Base-by-base conservation (phyloP, 208 protist genomes). In the Acanthamoeba royreba region DNA sequence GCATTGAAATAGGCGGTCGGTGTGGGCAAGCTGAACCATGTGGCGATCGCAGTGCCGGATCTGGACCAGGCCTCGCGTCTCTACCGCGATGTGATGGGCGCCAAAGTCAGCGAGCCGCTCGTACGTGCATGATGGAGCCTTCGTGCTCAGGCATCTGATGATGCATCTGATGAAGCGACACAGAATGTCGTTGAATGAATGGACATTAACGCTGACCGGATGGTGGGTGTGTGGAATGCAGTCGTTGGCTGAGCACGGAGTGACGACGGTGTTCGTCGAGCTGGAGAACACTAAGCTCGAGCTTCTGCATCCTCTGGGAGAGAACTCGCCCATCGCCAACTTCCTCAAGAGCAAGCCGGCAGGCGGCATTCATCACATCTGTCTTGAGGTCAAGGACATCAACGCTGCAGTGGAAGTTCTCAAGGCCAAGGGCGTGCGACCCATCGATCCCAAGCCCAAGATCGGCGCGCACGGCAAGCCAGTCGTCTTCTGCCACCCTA, bases 401-500 rank as follows among this genome's bases (percentile, higher is more conserved):
- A 1, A 95, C 77, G 72, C 83, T 11, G 96, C 98, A 5, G 96
- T 98, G 28, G 92, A 95, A 40, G 55, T 94, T 40, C 93, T 98
- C 40, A 92, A 94, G 55, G 95, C 90, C 2, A 93, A 96, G n/a
- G 97, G 97, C 45, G 96, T 99, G 38, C 95, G 97, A 46, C 86
- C 95, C n/a, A 96, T 99, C 25, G 96, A 96, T 25, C 92, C 95
- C 8, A 95, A 98, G 90, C 96, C 98, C 45, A 99, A 99, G 94
- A 98, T 98, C 89, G 98, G 98, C 61, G 98, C 98, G 0, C 98
- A 99, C 90, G 98, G 98, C 66, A 99, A 99, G 89, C 98, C 98
- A 9, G 98, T 99, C 25, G 66, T 95, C n/a, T 98, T 98, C 85
- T 81, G 98, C 0, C 97, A 98, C 92, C 98, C 98, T n/a, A 98